A percentile compares a stretch with the other conserved stretches of the same genome.
These are phyloP conservation scores for Phytophthora fragariae DNA, from an alignment of 352 stramenopile species.

Conservation along the genomic window DNA sequence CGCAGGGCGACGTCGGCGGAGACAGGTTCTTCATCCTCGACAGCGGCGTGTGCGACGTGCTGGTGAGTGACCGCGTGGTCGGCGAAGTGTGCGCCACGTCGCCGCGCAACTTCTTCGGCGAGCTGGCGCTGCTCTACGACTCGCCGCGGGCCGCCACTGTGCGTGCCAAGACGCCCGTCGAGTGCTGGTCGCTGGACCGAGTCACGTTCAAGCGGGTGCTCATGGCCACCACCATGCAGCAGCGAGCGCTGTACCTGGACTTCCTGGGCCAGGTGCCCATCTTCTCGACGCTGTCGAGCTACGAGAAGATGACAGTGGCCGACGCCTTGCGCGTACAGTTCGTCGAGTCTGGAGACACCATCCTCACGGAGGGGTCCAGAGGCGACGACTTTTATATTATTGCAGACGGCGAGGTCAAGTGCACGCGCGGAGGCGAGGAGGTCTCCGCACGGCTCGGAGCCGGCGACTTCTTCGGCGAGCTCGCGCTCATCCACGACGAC, in stretches of 20 bases:
- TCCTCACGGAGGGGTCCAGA: constrained; percentile 58
- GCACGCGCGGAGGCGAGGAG: constrained; percentile 65
- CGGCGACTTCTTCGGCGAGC: constrained; percentile 80
- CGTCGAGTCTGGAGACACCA: constrained; percentile 49
- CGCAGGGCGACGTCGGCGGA: constrained; percentile 77
- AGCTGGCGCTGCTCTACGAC: constrained; percentile 95
- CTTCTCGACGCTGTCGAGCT: constrained; percentile 72
- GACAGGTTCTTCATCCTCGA: constrained; percentile 94
- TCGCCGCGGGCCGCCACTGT: constrained; percentile 90
- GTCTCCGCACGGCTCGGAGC: constrained; percentile 64
- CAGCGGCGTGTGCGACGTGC: constrained; percentile 82
- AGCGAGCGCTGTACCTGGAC: constrained; percentile 62
- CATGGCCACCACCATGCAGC: constrained; percentile 75
- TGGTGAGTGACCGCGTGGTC: constrained; percentile 66
- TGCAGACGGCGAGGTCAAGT: constrained; percentile 71
- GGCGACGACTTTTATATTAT: constrained; percentile 89
- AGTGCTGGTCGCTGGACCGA: constrained; percentile 91
- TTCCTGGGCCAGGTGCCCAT: constrained; percentile 78
- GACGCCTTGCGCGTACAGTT: constrained; percentile 72
- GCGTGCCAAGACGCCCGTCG: constrained; percentile 61
- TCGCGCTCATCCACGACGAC: constrained; percentile 91
- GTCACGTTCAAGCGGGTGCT: constrained; percentile 77
- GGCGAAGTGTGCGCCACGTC: constrained; percentile 67
- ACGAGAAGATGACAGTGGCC: constrained; percentile 80
- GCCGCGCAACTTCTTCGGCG: constrained; percentile 87